Conservation (phyloP, 2,329 filamentous ascomycete species). For the Penicillium sp. region DNA sequence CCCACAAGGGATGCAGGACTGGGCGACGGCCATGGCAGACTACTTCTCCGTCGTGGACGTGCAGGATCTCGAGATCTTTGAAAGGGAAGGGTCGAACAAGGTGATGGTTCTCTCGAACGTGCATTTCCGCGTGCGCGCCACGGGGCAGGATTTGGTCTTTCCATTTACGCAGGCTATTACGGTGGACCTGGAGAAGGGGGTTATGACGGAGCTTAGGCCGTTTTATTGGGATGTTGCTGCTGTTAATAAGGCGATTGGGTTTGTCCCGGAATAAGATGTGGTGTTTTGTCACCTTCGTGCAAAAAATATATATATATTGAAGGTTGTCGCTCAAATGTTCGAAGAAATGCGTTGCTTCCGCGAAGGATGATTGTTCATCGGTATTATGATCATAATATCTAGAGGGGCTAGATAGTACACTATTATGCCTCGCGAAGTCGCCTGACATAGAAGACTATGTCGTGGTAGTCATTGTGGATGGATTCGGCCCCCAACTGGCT, state of each 20-base stretch:
- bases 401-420: too few relatives aligned
- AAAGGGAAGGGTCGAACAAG: not conserved
- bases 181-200: not conserved
- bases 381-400: too few relatives aligned
- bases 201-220: slow-evolving; percentile 1
- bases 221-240: slow-evolving; percentile 10
- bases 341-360: too few relatives aligned
- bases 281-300: too few relatives aligned
- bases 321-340: too few relatives aligned
- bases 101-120: not conserved
- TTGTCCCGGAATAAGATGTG: not conserved
- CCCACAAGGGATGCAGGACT: slow-evolving; percentile 1
- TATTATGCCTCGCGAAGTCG: too few relatives aligned
- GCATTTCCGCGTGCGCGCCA: not conserved
- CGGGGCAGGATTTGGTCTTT: not conserved
- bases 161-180: slow-evolving; percentile 1
- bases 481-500: too few relatives aligned
- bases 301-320: too few relatives aligned
- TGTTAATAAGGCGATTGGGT: not conserved
- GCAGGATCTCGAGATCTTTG: slow-evolving; percentile 3
- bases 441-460: too few relatives aligned
- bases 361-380: too few relatives aligned
- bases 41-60: slow-evolving; percentile 3
- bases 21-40: not conserved
- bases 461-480: too few relatives aligned